A percentile compares a stretch with the other conserved stretches of the same genome.
phyloP scores from a whole-genome alignment of 169 alveolate genomes.

The Eimeria maxima region DNA sequence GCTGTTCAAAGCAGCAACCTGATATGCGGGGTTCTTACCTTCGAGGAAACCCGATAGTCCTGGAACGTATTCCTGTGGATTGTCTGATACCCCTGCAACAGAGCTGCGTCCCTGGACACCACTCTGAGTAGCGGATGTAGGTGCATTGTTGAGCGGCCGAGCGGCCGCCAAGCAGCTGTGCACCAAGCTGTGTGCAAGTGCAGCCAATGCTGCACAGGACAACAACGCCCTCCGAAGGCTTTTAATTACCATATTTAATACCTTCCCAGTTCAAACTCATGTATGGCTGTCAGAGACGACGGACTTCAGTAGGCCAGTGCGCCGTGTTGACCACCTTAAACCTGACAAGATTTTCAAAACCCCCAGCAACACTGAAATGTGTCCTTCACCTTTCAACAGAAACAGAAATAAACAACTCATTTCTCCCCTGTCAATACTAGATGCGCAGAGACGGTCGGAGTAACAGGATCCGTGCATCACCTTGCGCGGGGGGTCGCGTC shows the following conservation, averaged over 20 bases:
- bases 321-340: constrained; percentile 18
- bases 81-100: background rate
- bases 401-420: background rate
- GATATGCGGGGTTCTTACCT: constrained; percentile 43
- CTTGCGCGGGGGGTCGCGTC: constrained; percentile 21
- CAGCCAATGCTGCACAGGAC: constrained; percentile 54
- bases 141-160: background rate
- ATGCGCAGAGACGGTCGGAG: background rate
- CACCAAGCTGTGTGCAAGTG: constrained; percentile 4
- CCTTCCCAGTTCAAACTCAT: constrained; percentile 61
- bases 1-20: constrained; percentile 44
- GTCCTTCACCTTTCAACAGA: background rate
- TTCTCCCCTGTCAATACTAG: background rate
- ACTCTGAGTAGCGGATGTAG: background rate
- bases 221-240: constrained; percentile 53
- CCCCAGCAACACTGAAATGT: background rate
- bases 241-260: constrained; percentile 9
- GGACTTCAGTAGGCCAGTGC: background rate
- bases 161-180: constrained; percentile 20
- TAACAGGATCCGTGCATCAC: background rate
- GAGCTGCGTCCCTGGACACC: background rate
- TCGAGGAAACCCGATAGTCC: background rate
- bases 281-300: constrained; percentile 15
- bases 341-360: constrained; percentile 46
- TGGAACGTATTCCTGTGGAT: constrained; percentile 25